Base-by-base conservation (phyloP, 2,329 filamentous ascomycete species). In the Hypoxylon sp. region DNA sequence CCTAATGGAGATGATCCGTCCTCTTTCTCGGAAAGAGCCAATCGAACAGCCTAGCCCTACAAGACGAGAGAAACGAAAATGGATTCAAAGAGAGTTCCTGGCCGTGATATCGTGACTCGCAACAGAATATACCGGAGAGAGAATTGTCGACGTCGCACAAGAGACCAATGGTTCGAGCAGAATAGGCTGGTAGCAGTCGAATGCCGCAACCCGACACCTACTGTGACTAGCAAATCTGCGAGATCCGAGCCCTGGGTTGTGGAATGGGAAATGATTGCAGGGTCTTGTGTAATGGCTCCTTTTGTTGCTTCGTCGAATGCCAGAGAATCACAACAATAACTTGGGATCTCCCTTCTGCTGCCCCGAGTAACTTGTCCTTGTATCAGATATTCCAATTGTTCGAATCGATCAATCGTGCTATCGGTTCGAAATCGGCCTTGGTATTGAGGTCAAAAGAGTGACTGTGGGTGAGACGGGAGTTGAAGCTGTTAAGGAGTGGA, bases 151-250 rank as follows among this genome's bases (percentile, higher is more conserved):
- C 36, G 68, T 72, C 61, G 68, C 60, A 74, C 72, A 52, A 59
- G 52, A 60, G 51, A 46, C 49, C 59, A 67, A 73, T 73, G 68
- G 72, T 77, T 76, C 72, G 71, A 74, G 75, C 72, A 72, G 53
- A 58, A 67, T 69, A 73, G 75, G 74, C 73, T 72, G 61, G 67
- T 60, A 51, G 68, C 75, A 76, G 70, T 63, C 34, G 62, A 67
- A 75, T 74, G 75, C 65, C 57, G 69, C 66, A 71, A 66, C 65
- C 74, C 73, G 74, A 73, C 60, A 68, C 55, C 38, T 61, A 68
- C 55, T 43, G 74, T 73, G 65, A 51, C 34, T 28, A 45, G 21
- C 34, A 41, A 61, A 62, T 30, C 60, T 64, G 56, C 48, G 30
- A 69, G 60, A 65, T 72, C 60, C 69, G 41, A 61, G 38, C 38